Conservation (phyloP, 768 basidiomycete species). For the Mycena galopus region DNA sequence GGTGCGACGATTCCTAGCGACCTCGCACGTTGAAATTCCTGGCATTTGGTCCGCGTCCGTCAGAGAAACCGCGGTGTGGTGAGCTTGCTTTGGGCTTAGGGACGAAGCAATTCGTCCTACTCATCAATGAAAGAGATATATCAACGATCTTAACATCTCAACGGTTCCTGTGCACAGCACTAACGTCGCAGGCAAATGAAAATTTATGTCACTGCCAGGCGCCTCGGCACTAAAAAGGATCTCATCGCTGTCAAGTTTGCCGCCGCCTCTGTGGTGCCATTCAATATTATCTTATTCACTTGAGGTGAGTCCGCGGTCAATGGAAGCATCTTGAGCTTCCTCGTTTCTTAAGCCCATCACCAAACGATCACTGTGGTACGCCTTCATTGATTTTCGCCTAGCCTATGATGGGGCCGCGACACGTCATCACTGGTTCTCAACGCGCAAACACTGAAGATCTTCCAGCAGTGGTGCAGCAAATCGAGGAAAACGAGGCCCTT, state of each 20-base stretch:
- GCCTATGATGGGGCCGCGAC: no score
- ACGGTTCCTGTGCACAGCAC: neutral
- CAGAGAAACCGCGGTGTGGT: neutral
- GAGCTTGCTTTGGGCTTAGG: neutral
- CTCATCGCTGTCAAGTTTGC: neutral
- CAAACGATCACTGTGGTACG: no score
- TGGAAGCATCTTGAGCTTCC: no score
- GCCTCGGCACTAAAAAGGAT: neutral
- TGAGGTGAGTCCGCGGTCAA: neutral
- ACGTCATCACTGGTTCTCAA: no score
- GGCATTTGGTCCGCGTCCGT: neutral
- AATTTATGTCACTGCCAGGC: neutral
- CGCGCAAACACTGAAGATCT: no score
- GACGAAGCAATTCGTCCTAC: neutral
- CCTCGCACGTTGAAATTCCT: neutral
- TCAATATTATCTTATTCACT: neutral
- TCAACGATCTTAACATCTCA: neutral
- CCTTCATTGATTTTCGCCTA: no score
- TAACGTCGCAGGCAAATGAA: neutral
- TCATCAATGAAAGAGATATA: neutral
- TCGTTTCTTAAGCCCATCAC: no score
- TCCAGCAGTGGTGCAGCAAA: no score
- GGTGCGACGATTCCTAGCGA: neutral
- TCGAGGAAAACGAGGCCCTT: no score
- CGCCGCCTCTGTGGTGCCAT: neutral